These are phyloP conservation scores for Populus deltoides DNA, from an alignment of 345 rosid genomes.

Conservation along the genomic window DNA sequence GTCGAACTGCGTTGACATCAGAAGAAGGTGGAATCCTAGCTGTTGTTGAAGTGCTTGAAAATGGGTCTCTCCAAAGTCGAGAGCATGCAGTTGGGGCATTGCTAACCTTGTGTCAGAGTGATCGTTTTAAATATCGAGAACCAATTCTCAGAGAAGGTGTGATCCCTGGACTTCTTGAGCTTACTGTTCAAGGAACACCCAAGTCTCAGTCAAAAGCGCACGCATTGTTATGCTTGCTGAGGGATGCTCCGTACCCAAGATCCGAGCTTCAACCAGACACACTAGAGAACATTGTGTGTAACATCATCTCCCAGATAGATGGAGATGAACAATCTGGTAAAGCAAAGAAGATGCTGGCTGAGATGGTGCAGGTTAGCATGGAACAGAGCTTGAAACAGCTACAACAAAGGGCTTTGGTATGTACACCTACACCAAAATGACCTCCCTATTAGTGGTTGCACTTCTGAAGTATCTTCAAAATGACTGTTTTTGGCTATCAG, in stretches of 20 bases:
- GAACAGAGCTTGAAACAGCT: slow-evolving; percentile 93
- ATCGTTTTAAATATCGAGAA: slow-evolving; percentile 81
- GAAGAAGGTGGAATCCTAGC: slow-evolving; percentile 85
- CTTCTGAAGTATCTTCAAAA: slow-evolving; percentile 54
- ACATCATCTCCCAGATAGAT: slow-evolving; percentile 82
- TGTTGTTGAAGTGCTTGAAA: slow-evolving; percentile 83
- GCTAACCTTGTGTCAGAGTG: slow-evolving; percentile 73
- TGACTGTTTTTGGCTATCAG: slow-evolving; percentile 19
- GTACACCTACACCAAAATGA: slow-evolving; percentile 60
- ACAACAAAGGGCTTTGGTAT: slow-evolving; percentile 85
- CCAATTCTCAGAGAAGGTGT: slow-evolving; percentile 94
- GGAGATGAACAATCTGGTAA: slow-evolving; percentile 87
- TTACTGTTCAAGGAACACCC: slow-evolving; percentile 90
- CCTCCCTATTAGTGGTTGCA: slow-evolving; percentile 47
- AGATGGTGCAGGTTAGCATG: slow-evolving; percentile 99
- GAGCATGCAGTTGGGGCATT: slow-evolving; percentile 87
- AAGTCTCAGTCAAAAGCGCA: slow-evolving; percentile 76
- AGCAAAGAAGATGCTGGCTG: slow-evolving; percentile 93
- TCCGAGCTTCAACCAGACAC: slow-evolving; percentile 81
- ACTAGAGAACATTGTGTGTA: slow-evolving; percentile 80
- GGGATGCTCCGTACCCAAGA: slow-evolving; percentile 66
- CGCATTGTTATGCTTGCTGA: slow-evolving; percentile 62
- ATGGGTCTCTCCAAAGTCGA: slow-evolving; percentile 73
- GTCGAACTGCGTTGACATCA: slow-evolving; percentile 54
- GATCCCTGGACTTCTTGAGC: slow-evolving; percentile 93